Percentiles rank a stretch among this genome's conserved stretches.
These are phyloP conservation scores for Puccinia hordei DNA, from an alignment of 1,284 basidiomycete species.

Conservation along the genomic window DNA sequence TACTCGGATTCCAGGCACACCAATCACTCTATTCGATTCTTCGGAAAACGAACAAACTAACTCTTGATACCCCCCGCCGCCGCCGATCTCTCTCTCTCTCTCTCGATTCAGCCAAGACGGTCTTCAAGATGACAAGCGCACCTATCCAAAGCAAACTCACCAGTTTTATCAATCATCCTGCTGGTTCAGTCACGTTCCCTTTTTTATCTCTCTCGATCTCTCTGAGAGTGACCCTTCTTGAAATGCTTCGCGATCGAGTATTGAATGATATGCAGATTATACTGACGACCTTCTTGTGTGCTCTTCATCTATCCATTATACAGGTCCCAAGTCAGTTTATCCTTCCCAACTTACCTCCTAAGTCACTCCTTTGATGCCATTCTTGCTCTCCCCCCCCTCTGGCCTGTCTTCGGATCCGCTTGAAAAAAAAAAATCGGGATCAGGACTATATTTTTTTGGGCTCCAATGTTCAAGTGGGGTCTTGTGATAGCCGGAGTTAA, in stretches of 20 bases:
- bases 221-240: too few relatives aligned
- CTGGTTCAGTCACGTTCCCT: slow-evolving; percentile 40
- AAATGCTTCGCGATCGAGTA: not conserved
- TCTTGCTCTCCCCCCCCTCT: not conserved
- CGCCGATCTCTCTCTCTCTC: too few relatives aligned
- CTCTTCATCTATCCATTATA: not conserved
- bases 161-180: slow-evolving; percentile 39
- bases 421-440: not conserved
- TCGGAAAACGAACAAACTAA: too few relatives aligned
- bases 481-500: slow-evolving; percentile 34
- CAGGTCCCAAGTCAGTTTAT: slow-evolving; percentile 13
- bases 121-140: slow-evolving; percentile 25
- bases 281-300: not conserved
- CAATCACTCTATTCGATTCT: too few relatives aligned
- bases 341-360: not conserved
- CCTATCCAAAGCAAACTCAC: slow-evolving; percentile 32
- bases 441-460: slow-evolving; percentile 50
- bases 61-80: too few relatives aligned
- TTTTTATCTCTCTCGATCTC: not conserved
- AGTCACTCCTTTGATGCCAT: not conserved
- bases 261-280: not conserved
- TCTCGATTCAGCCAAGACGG: too few relatives aligned
- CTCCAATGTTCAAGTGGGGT: slow-evolving; percentile 49
- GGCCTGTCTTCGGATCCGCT: not conserved
- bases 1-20: too few relatives aligned